Percentiles rank a stretch among this genome's conserved stretches.
phyloP scores from a whole-genome alignment of 2,329 filamentous ascomycete genomes.

The Gliomastix tumulicola region DNA sequence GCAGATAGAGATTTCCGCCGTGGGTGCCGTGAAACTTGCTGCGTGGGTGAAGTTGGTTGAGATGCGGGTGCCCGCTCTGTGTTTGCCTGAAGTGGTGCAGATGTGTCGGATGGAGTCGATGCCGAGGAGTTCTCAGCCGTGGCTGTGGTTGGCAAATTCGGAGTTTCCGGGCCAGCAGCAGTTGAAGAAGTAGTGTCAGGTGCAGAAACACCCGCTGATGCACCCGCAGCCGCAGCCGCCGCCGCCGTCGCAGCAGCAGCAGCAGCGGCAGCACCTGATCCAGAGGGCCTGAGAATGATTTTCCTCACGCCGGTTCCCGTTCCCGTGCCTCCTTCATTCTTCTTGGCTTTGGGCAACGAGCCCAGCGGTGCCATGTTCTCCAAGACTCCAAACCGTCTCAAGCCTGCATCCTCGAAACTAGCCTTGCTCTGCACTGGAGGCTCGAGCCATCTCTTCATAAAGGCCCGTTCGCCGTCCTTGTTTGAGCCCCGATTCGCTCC shows the following conservation, averaged over 20 bases:
- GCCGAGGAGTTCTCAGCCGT: too few species aligned
- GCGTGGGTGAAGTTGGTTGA: too few species aligned
- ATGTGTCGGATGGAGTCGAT: too few species aligned
- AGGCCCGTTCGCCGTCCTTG: conserved; percentile 32
- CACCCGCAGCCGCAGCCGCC: conserved; percentile 1
- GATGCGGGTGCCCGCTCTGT: neutral
- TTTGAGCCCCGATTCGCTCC: conserved; percentile 21
- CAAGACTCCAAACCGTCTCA: conserved; percentile 68
- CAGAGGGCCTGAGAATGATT: conserved; percentile 37
- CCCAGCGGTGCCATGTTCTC: conserved; percentile 81
- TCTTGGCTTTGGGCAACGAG: conserved; percentile 55
- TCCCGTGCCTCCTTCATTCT: conserved; percentile 15
- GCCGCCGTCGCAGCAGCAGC: conserved; percentile 14
- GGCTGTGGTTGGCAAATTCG: too few species aligned
- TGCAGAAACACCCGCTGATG: neutral
- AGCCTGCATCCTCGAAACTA: conserved; percentile 72
- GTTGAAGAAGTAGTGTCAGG: neutral
- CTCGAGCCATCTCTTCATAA: conserved; percentile 54
- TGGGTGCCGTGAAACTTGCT: too few species aligned
- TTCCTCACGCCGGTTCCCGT: conserved; percentile 25
- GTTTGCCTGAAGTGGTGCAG: too few species aligned
- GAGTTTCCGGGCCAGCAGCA: too few species aligned
- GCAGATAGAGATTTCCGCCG: conserved; percentile 10
- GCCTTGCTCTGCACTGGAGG: conserved; percentile 52
- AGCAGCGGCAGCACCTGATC: conserved; percentile 10